These are phyloP conservation scores for Macrophomina phaseolina DNA, from an alignment of 2,329 filamentous ascomycete genomes.

Conservation along the genomic window DNA sequence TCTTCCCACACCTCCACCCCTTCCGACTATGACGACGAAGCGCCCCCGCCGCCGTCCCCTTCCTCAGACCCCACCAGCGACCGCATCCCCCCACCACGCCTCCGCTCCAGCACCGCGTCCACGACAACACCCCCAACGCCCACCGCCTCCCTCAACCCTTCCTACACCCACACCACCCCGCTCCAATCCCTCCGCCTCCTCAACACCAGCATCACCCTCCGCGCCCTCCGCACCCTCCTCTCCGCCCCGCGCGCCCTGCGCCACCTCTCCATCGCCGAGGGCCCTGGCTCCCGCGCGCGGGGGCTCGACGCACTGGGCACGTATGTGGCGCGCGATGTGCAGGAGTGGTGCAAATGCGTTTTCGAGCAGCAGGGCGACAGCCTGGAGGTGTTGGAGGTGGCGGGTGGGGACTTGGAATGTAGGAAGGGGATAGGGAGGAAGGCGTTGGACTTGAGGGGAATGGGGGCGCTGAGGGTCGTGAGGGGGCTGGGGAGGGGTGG, in stretches of 20 bases:
- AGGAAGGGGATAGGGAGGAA: background rate
- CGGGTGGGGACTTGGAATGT: background rate
- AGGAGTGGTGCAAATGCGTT: background rate
- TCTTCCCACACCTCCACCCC: too few species aligned
- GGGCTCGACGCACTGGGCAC: background rate
- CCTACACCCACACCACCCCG: background rate
- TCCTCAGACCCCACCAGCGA: conserved; percentile 3
- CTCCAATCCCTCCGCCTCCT: background rate
- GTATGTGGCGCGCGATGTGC: background rate
- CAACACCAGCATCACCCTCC: background rate
- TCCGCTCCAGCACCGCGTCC: background rate
- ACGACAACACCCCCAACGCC: too few species aligned
- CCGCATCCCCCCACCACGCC: background rate
- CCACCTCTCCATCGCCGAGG: conserved; percentile 1
- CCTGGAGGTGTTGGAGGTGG: background rate
- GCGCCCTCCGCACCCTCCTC: background rate
- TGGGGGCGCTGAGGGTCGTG: background rate
- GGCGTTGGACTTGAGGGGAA: background rate
- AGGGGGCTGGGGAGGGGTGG: background rate
- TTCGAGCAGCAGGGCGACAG: background rate
- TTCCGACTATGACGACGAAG: background rate
- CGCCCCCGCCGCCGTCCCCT: background rate
- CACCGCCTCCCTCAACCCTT: background rate
- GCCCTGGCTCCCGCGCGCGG: background rate
- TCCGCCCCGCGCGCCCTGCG: background rate